A percentile compares a stretch with the other conserved stretches of the same genome.
Conservation (phyloP, 257 asterid species). For the Solanum microdontum region DNA sequence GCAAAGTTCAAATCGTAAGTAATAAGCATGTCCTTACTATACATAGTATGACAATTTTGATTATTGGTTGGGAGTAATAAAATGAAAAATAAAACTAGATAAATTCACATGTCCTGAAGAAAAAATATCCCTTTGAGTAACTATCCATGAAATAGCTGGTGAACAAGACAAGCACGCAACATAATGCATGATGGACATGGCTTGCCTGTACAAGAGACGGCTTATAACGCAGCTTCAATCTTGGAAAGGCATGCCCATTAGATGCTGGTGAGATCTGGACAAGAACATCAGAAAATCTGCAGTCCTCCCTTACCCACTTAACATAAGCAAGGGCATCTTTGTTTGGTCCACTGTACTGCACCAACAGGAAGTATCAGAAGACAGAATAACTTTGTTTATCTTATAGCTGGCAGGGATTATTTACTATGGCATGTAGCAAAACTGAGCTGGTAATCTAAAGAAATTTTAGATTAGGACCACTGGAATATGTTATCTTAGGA, state of each 20-base stretch:
- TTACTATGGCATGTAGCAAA: background rate
- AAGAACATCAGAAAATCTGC: conserved; percentile 58
- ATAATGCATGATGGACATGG: background rate
- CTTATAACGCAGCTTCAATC: conserved; percentile 83
- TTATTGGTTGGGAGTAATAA: background rate
- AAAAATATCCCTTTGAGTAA: background rate
- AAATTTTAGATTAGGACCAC: background rate
- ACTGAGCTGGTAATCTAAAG: background rate
- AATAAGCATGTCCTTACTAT: background rate
- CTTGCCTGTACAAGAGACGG: conserved; percentile 98
- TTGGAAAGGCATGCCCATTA: conserved; percentile 80
- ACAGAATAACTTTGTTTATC: background rate
- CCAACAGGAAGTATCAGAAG: conserved; percentile 10
- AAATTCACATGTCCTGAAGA: background rate
- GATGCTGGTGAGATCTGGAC: conserved; percentile 70
- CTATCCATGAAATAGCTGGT: background rate
- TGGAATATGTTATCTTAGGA: background rate
- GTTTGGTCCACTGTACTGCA: conserved; percentile 97
- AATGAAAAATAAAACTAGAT: background rate
- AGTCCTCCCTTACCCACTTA: conserved; percentile 77
- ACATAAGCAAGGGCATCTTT: conserved; percentile 75
- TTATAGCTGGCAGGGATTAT: background rate
- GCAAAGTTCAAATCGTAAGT: background rate
- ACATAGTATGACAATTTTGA: background rate
- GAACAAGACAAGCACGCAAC: background rate